phyloP scores from a whole-genome alignment of 805 yeast genomes.

The Deakozyma indianensis region DNA sequence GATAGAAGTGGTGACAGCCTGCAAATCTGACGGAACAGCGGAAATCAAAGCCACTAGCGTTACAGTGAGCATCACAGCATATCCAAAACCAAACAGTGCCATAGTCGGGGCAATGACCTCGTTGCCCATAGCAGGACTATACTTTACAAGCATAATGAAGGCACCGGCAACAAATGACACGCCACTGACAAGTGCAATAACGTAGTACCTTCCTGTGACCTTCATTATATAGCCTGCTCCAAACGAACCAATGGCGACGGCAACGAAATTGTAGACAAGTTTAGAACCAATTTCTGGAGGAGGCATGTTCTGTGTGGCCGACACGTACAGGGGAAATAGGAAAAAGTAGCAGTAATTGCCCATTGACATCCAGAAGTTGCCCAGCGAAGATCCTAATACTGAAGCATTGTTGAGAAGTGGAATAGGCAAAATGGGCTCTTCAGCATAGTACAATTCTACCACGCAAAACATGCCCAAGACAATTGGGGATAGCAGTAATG shows the following conservation, averaged over 20 bases:
- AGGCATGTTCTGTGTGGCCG: not conserved
- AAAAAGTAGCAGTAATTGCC: not conserved
- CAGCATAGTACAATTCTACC: constrained; percentile 33
- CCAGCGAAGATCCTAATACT: not conserved
- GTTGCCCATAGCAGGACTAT: constrained; percentile 3
- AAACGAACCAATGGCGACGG: constrained; percentile 49
- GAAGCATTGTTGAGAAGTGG: constrained; percentile 23
- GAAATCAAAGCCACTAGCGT: constrained; percentile 59
- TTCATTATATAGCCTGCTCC: constrained; percentile 50
- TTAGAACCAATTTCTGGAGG: not conserved
- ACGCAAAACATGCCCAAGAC: constrained; percentile 28
- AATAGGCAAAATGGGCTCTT: constrained; percentile 51
- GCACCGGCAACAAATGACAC: constrained; percentile 36
- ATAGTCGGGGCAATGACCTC: constrained; percentile 17
- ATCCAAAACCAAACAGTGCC: constrained; percentile 46
- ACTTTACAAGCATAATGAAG: constrained; percentile 18
- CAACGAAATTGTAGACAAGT: constrained; percentile 37
- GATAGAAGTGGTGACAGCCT: constrained; percentile 73
- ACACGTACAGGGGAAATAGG: not conserved
- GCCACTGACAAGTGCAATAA: constrained; percentile 28
- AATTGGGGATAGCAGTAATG: constrained; percentile 23
- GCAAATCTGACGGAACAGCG: constrained; percentile 48
- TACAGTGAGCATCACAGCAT: constrained; percentile 48
- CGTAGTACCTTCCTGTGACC: constrained; percentile 45
- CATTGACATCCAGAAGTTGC: not conserved